These are phyloP conservation scores for Aspergillus spinulosporus DNA, from an alignment of 2,329 filamentous ascomycete species.

Conservation along the genomic window DNA sequence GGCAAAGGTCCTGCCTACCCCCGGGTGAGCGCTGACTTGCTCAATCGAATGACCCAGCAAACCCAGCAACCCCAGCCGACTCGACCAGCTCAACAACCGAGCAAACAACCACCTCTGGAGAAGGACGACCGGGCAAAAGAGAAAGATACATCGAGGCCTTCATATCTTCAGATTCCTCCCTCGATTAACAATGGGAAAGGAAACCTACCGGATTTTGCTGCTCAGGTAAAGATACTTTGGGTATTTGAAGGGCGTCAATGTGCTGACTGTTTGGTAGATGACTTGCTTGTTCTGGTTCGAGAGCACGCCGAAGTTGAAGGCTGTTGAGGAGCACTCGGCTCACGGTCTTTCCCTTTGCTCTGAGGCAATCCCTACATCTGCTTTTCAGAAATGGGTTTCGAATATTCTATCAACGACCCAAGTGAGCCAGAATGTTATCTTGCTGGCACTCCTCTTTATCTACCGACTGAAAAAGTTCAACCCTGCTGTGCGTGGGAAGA, in stretches of 20 bases:
- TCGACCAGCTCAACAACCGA: conserved; percentile 24
- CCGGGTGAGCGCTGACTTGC: conserved; percentile 26
- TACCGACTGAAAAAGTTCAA: conserved; percentile 91
- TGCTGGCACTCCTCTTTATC: conserved; percentile 87
- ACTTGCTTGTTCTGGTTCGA: conserved; percentile 99
- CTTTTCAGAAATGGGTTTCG: conserved; percentile 92
- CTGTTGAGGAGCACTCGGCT: conserved; percentile 62
- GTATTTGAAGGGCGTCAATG: not conserved
- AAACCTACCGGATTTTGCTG: conserved; percentile 78
- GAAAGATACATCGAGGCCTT: conserved; percentile 43
- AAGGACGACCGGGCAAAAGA: conserved; percentile 29
- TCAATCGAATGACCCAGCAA: conserved; percentile 25
- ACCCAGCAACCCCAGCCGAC: conserved; percentile 19
- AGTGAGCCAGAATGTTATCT: conserved; percentile 91
- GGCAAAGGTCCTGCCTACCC: conserved; percentile 21
- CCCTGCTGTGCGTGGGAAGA: conserved; percentile 82
- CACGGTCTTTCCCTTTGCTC: conserved; percentile 60
- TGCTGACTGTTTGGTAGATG: conserved; percentile 59
- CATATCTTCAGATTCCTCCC: conserved; percentile 67
- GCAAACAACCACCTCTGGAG: conserved; percentile 26
- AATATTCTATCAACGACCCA: conserved; percentile 90
- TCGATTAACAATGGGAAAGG: conserved; percentile 75
- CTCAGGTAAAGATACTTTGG: conserved; percentile 58
- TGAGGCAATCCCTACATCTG: conserved; percentile 73
- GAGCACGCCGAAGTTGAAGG: conserved; percentile 73